Base-by-base conservation (phyloP, 1,284 basidiomycete genomes). In the Ustilago vetiveriae region DNA sequence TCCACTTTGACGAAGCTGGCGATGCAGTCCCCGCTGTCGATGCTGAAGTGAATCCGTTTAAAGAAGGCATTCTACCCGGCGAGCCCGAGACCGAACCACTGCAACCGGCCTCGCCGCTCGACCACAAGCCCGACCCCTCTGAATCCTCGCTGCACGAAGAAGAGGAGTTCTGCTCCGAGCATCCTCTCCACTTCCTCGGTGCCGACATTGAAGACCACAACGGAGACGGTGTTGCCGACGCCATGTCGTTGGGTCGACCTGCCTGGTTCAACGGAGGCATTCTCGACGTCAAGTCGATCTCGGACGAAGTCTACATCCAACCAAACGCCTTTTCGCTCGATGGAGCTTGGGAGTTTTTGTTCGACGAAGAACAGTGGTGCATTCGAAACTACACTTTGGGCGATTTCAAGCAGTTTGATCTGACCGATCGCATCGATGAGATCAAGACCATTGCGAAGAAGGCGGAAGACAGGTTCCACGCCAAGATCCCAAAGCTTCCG, bases 231-330 rank as follows among this genome's bases (percentile, higher is more conserved):
- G 21, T 46, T 1, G 21, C 23, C 23, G 58, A 68, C 13, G 17
- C 37, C 26, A 43, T 50, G 29, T 41, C 58, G 6, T 46, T 62
- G 24, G 65, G 65, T 11, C 30, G 57, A 7, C 58, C 65, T 3
- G 58, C 65, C 11, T 68, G 65, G 65, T 68, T 68, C 50, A 68
- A 68, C 50, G 65, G 65, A 22, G 65, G 65, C 24, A 68, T 68
- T 29, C 54, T 68, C 29, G 54, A 62, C 50, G 40, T 33, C 54
- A 68, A 68, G 35, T 39, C 47, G 17, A 22, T 38, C 32, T 44
- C 35, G 38, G 65, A 68, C 29, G 46, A 57, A 22, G 39, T 62
- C 30, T 68, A 62, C 43, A 62, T 68, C 32, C 33, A 56, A 13
- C 58, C 58, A 35, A 68, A 68, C 50, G 40, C 54, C 1, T 62